Evolutionary conservation across 257 asterid genomes (phyloP).

Genomic region (Oldenlandia corymbosa): DNA sequence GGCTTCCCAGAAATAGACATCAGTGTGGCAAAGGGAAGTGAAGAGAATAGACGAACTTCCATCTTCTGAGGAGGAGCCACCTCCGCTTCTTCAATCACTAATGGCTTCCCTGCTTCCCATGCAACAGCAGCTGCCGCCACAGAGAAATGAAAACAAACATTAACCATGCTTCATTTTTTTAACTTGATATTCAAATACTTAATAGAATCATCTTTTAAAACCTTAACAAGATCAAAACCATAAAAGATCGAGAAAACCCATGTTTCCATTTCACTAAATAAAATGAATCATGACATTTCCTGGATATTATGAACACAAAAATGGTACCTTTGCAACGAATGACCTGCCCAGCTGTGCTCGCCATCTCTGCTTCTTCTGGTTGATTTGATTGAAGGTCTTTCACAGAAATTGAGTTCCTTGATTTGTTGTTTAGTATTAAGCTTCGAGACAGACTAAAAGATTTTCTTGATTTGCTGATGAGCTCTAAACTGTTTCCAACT

Average conservation of each 20-base stretch:
- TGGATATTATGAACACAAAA: neutral
- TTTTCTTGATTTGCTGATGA: neutral
- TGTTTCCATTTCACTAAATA: neutral
- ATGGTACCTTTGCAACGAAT: constrained; percentile 62
- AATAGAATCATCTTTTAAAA: too few species aligned
- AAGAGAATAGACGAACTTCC: constrained; percentile 77
- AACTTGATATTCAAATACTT: neutral
- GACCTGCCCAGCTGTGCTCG: constrained; percentile 46
- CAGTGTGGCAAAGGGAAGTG: constrained; percentile 91
- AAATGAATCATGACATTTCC: too few species aligned
- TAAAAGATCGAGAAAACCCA: neutral
- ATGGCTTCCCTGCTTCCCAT: too few species aligned
- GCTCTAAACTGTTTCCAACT: neutral
- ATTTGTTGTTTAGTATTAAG: neutral
- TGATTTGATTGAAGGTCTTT: neutral
- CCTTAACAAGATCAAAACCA: too few species aligned
- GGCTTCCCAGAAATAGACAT: constrained; percentile 86
- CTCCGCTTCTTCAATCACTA: constrained; percentile 51
- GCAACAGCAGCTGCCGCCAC: neutral
- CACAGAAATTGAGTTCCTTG: neutral
- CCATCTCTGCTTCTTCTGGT: constrained; percentile 34
- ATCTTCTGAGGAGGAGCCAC: constrained; percentile 83
- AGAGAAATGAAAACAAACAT: too few species aligned
- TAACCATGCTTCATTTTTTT: neutral
- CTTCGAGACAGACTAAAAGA: neutral